A percentile compares a stretch with the other conserved stretches of the same genome.
Evolutionary conservation across 2,329 filamentous ascomycete species (phyloP).

Genomic region (Ilyonectria destructans): DNA sequence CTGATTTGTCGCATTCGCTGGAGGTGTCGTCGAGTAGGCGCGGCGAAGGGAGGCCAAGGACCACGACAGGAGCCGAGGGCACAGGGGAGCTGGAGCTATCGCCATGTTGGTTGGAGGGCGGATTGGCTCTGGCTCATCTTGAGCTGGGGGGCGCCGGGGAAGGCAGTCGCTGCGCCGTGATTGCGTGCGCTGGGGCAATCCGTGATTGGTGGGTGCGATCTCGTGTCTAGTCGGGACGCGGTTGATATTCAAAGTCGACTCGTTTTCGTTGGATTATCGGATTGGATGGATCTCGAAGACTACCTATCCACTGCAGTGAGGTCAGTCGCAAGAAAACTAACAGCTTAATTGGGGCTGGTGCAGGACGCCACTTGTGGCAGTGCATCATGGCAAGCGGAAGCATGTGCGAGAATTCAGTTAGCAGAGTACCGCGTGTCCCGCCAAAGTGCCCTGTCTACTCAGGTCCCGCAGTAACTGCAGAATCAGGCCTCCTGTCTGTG

Average conservation of each 20-base stretch:
- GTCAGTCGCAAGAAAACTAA: conserved; percentile 17
- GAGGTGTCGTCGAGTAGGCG: conserved; percentile 32
- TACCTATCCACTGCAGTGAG: background rate
- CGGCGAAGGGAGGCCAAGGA: conserved; percentile 28
- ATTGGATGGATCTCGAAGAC: conserved; percentile 14
- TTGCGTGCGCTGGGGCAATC: background rate
- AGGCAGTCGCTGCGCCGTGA: background rate
- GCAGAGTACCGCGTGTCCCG: conserved; percentile 27
- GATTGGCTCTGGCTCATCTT: conserved; percentile 37
- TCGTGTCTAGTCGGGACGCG: background rate
- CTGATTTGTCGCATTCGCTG: conserved; percentile 15
- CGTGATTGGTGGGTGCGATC: background rate
- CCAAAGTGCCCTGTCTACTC: background rate
- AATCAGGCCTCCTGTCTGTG: conserved; percentile 12
- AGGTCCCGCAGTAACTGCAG: conserved; percentile 15
- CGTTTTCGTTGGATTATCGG: conserved; percentile 6
- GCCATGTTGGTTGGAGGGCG: conserved; percentile 43
- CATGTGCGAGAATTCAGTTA: conserved; percentile 26
- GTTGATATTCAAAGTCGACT: conserved; percentile 6
- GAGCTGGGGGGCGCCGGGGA: background rate
- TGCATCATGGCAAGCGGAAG: conserved; percentile 10
- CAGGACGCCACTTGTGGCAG: conserved; percentile 27
- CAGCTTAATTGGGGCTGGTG: background rate
- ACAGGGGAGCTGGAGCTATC: conserved; percentile 41
- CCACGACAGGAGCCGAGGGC: conserved; percentile 33